These are phyloP conservation scores for Nitzschia putrida DNA, from an alignment of 108 stramenopile species.

Conservation along the genomic window DNA sequence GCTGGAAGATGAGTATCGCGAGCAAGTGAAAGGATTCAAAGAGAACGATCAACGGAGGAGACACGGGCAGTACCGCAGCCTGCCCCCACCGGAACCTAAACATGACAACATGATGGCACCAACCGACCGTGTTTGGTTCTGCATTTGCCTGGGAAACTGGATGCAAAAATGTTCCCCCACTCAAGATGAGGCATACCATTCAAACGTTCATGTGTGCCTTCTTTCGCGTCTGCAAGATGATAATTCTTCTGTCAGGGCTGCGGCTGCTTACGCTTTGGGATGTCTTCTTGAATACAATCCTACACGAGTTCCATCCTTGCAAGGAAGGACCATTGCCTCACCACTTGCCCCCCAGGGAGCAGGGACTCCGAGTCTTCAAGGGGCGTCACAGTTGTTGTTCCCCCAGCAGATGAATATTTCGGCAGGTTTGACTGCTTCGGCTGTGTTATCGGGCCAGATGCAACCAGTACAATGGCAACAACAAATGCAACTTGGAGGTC, in stretches of 20 bases:
- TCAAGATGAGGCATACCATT: constrained; percentile 62
- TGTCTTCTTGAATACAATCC: constrained; percentile 52
- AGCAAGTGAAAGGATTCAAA: background rate
- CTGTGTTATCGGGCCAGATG: constrained; percentile 19
- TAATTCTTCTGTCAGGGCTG: constrained; percentile 73
- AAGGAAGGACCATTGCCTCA: constrained; percentile 9
- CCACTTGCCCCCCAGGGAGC: constrained; percentile 1
- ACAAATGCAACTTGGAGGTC: background rate
- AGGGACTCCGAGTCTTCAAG: background rate
- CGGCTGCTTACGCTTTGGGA: constrained; percentile 88
- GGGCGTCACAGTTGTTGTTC: constrained; percentile 15
- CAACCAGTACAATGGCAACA: constrained; percentile 8
- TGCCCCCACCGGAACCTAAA: constrained; percentile 3
- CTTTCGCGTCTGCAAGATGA: constrained; percentile 62
- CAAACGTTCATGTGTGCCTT: constrained; percentile 68
- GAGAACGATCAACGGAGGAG: background rate
- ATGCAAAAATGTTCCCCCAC: constrained; percentile 58
- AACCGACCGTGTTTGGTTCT: constrained; percentile 80
- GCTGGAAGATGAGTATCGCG: constrained; percentile 18
- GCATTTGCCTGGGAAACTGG: constrained; percentile 82
- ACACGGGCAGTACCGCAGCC: background rate
- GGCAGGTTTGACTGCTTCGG: constrained; percentile 22
- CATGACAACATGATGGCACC: constrained; percentile 31
- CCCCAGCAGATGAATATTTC: constrained; percentile 12
- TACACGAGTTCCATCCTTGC: constrained; percentile 12